Evolutionary conservation across 345 rosid species (phyloP).

Genomic region (Schrenkiella parvula): DNA sequence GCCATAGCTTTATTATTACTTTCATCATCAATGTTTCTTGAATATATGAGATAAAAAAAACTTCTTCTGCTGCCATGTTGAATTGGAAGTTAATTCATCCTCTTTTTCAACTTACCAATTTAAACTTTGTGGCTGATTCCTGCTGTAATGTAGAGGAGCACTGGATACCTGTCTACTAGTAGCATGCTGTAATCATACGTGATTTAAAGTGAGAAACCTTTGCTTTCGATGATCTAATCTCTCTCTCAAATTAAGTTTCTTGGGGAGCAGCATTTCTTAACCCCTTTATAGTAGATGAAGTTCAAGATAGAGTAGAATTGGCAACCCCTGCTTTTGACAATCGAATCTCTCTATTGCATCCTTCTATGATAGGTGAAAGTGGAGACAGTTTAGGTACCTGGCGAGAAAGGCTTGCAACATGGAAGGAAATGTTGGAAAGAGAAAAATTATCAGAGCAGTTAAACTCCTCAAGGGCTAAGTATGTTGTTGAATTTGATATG

Average conservation of each 20-base stretch:
- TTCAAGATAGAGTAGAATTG: background rate
- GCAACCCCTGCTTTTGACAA: background rate
- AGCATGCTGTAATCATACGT: background rate
- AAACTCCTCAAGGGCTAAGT: slow-evolving; percentile 57
- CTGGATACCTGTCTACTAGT: background rate
- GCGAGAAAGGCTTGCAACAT: slow-evolving; percentile 67
- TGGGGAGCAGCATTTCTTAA: background rate
- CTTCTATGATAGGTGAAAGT: slow-evolving; percentile 43
- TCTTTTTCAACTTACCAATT: background rate
- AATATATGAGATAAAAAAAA: background rate
- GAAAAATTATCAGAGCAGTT: slow-evolving; percentile 66
- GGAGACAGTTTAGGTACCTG: slow-evolving; percentile 48
- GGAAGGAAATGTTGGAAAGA: slow-evolving; percentile 68
- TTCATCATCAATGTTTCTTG: slow-evolving; percentile 6
- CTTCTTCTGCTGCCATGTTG: background rate
- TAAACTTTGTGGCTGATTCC: background rate
- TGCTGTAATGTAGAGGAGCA: background rate
- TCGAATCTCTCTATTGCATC: slow-evolving; percentile 13
- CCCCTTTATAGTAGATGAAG: background rate
- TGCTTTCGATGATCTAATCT: background rate
- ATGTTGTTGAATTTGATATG: slow-evolving; percentile 97
- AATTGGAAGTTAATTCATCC: background rate
- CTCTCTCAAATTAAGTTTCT: background rate
- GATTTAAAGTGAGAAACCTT: background rate
- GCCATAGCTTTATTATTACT: background rate